A percentile compares a stretch with the other conserved stretches of the same genome.
Conservation (phyloP, 1,284 basidiomycete species). For the Blastosporella zonata region DNA sequence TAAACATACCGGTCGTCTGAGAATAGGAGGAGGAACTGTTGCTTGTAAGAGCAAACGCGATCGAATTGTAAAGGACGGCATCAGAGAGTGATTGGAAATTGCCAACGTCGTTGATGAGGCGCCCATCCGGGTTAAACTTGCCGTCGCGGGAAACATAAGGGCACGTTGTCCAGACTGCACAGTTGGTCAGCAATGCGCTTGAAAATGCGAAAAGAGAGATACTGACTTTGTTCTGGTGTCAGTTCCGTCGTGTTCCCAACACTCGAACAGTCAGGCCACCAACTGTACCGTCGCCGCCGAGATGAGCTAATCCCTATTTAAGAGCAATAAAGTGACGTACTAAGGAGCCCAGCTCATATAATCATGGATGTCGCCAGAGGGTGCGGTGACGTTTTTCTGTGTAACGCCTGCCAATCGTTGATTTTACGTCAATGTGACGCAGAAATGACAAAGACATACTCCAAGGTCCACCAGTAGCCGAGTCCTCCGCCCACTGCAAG, state of each 20-base stretch:
- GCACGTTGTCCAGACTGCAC: conserved; percentile 59
- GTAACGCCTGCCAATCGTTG: conserved; percentile 32
- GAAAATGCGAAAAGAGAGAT: background rate
- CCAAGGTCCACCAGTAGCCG: conserved; percentile 50
- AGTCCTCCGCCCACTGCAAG: conserved; percentile 40
- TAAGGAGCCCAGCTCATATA: conserved; percentile 58
- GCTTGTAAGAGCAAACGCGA: conserved; percentile 49
- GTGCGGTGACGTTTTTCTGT: conserved; percentile 36
- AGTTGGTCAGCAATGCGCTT: background rate
- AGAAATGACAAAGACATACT: conserved; percentile 33
- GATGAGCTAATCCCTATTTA: background rate
- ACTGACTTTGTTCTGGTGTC: conserved; percentile 42
- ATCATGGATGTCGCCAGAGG: conserved; percentile 45
- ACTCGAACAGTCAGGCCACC: conserved; percentile 58
- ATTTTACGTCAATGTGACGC: background rate
- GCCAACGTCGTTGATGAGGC: conserved; percentile 51
- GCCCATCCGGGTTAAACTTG: conserved; percentile 63
- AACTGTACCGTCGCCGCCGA: conserved; percentile 32
- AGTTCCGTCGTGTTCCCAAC: conserved; percentile 46
- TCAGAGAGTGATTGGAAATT: conserved; percentile 54
- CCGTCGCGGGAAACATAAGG: conserved; percentile 57
- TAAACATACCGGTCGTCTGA: conserved; percentile 32
- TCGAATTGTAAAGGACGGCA: conserved; percentile 58
- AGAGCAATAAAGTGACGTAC: conserved; percentile 28
- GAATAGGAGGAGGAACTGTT: conserved; percentile 26